phyloP scores from a whole-genome alignment of 2,329 filamentous ascomycete species.

The Ophiocordyceps australis region DNA sequence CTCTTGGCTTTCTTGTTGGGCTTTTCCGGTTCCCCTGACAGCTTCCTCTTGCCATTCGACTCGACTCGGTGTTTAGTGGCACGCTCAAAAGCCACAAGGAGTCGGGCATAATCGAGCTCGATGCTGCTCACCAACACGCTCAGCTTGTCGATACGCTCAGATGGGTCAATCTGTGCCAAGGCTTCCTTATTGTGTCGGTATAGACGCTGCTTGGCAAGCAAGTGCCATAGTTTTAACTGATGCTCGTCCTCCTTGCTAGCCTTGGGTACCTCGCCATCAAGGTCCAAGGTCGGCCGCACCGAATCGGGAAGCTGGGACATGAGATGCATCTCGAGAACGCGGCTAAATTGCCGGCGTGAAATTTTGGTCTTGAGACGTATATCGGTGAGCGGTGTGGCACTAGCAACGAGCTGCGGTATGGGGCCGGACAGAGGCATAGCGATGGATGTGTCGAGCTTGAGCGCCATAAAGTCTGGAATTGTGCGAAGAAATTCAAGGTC shows the following conservation, averaged over 20 bases:
- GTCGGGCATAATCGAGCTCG: constrained; percentile 52
- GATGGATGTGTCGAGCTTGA: constrained; percentile 35
- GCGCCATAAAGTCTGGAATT: constrained; percentile 34
- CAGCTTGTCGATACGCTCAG: constrained; percentile 54
- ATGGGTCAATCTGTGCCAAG: constrained; percentile 48
- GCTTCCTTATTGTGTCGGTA: constrained; percentile 58
- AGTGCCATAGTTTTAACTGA: constrained; percentile 50
- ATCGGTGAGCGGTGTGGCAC: constrained; percentile 31
- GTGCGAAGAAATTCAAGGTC: constrained; percentile 49
- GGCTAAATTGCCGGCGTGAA: constrained; percentile 54
- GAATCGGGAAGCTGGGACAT: constrained; percentile 39
- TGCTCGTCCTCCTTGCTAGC: constrained; percentile 38
- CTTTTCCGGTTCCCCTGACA: constrained; percentile 9
- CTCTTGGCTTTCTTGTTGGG: constrained; percentile 24
- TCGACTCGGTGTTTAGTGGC: constrained; percentile 9
- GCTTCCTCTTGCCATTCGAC: constrained; percentile 27
- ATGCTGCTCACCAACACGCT: constrained; percentile 50
- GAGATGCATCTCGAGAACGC: constrained; percentile 59
- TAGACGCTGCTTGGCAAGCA: constrained; percentile 60
- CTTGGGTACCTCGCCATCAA: constrained; percentile 21
- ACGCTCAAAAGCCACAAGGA: constrained; percentile 33
- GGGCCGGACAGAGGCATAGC: constrained; percentile 27
- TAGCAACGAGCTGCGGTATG: constrained; percentile 35
- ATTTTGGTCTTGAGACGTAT: constrained; percentile 52
- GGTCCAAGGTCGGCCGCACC: constrained; percentile 31